Evolutionary conservation across 106 monocot genomes (phyloP).

Genomic region (Dactylorhiza incarnata): DNA sequence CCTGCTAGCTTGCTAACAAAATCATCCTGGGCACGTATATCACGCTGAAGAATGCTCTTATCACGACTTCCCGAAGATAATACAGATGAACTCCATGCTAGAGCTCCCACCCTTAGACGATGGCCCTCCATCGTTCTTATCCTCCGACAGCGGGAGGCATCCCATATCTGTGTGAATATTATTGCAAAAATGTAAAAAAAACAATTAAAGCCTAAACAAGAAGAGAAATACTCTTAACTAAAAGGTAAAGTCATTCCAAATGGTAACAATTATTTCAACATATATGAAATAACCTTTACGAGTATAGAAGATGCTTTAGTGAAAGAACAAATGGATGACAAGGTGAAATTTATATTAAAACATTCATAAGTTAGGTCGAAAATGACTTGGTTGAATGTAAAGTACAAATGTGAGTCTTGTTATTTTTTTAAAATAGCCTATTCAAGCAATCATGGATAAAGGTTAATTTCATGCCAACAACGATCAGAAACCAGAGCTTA

Average conservation of each 20-base stretch:
- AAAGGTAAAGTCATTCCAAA: not conserved
- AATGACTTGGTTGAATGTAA: not conserved
- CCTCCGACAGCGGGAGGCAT: slow-evolving; percentile 74
- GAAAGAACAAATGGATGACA: not conserved
- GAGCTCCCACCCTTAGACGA: slow-evolving; percentile 70
- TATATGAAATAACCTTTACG: not conserved
- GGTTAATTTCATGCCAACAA: not conserved
- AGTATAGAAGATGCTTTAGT: not conserved
- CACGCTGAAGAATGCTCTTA: slow-evolving; percentile 81
- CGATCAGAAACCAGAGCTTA: too few species aligned
- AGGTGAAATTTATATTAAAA: not conserved
- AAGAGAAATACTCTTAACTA: not conserved
- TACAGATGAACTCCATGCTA: slow-evolving; percentile 88
- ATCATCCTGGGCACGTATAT: slow-evolving; percentile 94
- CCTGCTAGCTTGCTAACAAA: slow-evolving; percentile 74
- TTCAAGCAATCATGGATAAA: not conserved
- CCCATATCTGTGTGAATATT: slow-evolving; percentile 77
- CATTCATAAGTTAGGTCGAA: not conserved
- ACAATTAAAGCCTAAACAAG: not conserved
- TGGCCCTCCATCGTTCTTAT: slow-evolving; percentile 94
- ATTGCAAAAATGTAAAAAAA: not conserved
- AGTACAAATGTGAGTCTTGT: not conserved
- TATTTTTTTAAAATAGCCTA: slow-evolving; percentile 1
- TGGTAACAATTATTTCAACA: not conserved
- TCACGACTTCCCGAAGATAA: slow-evolving; percentile 97